Conservation (phyloP, 352 stramenopile genomes). For the Phytopythium chamaehyphon region DNA sequence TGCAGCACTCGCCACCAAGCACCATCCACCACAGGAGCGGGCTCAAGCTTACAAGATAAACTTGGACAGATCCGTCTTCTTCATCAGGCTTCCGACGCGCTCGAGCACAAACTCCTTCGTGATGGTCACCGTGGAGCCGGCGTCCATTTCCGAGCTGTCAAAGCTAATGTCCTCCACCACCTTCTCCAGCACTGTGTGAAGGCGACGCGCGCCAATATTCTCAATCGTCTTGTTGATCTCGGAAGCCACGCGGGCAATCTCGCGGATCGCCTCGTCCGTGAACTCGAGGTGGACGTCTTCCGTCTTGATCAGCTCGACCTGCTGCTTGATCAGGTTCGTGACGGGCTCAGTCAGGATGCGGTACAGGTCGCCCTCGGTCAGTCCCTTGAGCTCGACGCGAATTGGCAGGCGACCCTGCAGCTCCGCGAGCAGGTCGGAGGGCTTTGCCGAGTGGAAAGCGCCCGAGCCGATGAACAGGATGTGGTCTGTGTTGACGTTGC, state of each 20-base stretch:
- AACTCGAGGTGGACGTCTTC: conserved; percentile 96
- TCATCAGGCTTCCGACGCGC: conserved; percentile 92
- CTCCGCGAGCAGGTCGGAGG: conserved; percentile 97
- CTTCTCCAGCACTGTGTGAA: conserved; percentile 98
- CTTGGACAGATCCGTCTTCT: conserved; percentile 96
- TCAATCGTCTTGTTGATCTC: conserved; percentile 96
- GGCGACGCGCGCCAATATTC: conserved; percentile 98
- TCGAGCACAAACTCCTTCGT: conserved; percentile 94
- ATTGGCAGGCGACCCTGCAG: conserved; percentile 98
- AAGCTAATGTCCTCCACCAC: conserved; percentile 99
- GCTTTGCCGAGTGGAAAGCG: conserved; percentile 98
- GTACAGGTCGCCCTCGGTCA: conserved; percentile 99
- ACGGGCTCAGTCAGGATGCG: conserved; percentile 99
- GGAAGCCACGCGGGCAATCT: conserved; percentile 95
- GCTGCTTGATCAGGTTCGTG: conserved; percentile 97
- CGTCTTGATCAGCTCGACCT: conserved; percentile 96
- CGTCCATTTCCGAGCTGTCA: conserved; percentile 91
- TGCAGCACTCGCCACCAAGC: not conserved
- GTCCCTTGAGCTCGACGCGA: conserved; percentile 97
- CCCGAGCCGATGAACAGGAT: conserved; percentile 98
- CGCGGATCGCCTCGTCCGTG: conserved; percentile 95
- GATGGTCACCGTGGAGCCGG: conserved; percentile 84
- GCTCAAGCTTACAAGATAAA: conserved; percentile 95
- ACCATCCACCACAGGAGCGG: not conserved
- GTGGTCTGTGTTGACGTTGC: conserved; percentile 99